A percentile compares a stretch with the other conserved stretches of the same genome.
Evolutionary conservation across 2,329 filamentous ascomycete species (phyloP).

Genomic region (Arthroderma sp.): DNA sequence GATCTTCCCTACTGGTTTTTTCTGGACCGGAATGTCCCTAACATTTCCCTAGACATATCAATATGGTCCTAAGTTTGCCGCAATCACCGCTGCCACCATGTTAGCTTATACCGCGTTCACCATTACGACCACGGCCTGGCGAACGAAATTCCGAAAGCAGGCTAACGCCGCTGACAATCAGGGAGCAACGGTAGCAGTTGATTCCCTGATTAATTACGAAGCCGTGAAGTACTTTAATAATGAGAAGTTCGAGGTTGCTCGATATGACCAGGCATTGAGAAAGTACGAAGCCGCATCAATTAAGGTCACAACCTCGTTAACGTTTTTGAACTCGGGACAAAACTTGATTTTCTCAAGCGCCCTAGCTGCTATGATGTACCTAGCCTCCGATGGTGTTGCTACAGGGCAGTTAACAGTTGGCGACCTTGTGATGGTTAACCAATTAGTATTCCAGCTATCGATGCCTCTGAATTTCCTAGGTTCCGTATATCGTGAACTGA

Average conservation of each 20-base stretch:
- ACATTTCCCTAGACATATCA: constrained; percentile 59
- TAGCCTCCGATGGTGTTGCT: constrained; percentile 81
- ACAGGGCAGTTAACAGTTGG: constrained; percentile 73
- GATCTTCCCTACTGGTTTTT: constrained; percentile 9
- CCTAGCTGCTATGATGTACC: constrained; percentile 94
- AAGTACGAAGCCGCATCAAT: constrained; percentile 90
- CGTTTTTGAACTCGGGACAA: constrained; percentile 86
- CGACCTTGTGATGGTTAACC: constrained; percentile 97
- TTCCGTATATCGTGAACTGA: constrained; percentile 91
- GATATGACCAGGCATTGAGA: constrained; percentile 77
- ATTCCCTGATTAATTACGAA: constrained; percentile 97
- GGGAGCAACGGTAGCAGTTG: constrained; percentile 86
- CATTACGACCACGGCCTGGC: constrained; percentile 90
- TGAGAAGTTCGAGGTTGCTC: constrained; percentile 80
- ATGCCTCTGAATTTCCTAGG: constrained; percentile 95
- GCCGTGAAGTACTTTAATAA: constrained; percentile 99
- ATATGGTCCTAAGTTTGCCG: constrained; percentile 82
- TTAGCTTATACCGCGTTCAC: constrained; percentile 91
- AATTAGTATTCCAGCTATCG: constrained; percentile 94
- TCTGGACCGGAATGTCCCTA: neutral
- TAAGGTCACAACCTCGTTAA: constrained; percentile 87
- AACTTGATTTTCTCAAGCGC: constrained; percentile 95
- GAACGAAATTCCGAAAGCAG: constrained; percentile 89
- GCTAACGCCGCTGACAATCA: constrained; percentile 94
- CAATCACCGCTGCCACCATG: constrained; percentile 85